A percentile compares a stretch with the other conserved stretches of the same genome.
Evolutionary conservation across 331 rosid genomes (phyloP).

Genomic region (Quercus lobata): DNA sequence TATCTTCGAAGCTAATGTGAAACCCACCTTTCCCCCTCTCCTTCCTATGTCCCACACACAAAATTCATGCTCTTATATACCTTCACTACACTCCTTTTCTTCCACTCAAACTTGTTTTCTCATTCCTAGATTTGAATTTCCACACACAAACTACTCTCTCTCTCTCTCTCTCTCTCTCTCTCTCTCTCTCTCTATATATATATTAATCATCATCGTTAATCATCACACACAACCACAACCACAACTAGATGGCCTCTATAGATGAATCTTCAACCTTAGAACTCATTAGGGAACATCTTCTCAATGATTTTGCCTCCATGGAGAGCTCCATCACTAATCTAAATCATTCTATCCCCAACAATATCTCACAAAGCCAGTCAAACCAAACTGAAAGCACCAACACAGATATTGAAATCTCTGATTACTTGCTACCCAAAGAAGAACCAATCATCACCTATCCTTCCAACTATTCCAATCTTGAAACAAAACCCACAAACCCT

Average conservation of each 20-base stretch:
- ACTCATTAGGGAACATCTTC: constrained; percentile 35
- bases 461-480: background rate
- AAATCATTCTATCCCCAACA: constrained; percentile 7
- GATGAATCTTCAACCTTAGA: constrained; percentile 34
- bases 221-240: no score
- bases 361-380: background rate
- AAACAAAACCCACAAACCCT: constrained; percentile 11
- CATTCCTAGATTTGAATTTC: background rate
- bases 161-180: background rate
- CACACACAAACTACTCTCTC: background rate
- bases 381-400: background rate
- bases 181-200: no score
- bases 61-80: background rate
- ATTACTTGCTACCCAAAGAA: constrained; percentile 13
- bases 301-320: constrained; percentile 31
- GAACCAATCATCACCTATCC: background rate
- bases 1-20: background rate
- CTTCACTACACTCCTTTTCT: background rate
- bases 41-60: background rate
- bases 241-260: background rate
- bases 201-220: no score
- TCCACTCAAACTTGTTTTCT: background rate
- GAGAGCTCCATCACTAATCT: constrained; percentile 31
- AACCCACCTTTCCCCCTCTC: background rate
- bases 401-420: constrained; percentile 6